Evolutionary conservation across 306 rosid genomes (phyloP).

Genomic region (Sechiopsis laciniata): DNA sequence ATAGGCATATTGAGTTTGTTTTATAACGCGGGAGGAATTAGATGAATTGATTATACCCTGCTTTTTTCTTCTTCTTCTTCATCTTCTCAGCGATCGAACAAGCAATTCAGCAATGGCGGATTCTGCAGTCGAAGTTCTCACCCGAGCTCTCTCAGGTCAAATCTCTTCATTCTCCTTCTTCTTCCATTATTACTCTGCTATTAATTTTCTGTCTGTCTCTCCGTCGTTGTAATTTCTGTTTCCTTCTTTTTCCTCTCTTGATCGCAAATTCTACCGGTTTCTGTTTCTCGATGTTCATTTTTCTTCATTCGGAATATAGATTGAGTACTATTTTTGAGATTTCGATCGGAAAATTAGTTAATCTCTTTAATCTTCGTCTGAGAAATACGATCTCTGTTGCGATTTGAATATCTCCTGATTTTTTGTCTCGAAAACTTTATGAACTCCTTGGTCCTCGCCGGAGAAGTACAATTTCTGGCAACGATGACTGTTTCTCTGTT

Average conservation of each 20-base stretch:
- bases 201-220: background rate
- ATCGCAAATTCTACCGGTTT: background rate
- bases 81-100: background rate
- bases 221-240: too few relatives aligned
- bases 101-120: constrained; percentile 24
- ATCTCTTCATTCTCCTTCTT: background rate
- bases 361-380: background rate
- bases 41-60: background rate
- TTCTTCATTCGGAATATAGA: too few relatives aligned
- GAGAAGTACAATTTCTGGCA: too few relatives aligned
- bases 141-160: constrained; percentile 79
- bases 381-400: background rate
- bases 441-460: background rate
- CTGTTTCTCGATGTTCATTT: background rate
- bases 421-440: background rate
- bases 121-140: constrained; percentile 48
- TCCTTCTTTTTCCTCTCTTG: background rate
- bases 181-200: constrained; percentile 2
- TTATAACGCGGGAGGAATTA: constrained; percentile 16
- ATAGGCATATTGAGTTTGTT: constrained; percentile 4
- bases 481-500: background rate
- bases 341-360: background rate
- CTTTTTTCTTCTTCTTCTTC: background rate
- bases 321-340: background rate
- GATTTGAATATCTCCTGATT: background rate